These are phyloP conservation scores for Leccinum subgranulosum DNA, from an alignment of 768 basidiomycete genomes.

Conservation along the genomic window DNA sequence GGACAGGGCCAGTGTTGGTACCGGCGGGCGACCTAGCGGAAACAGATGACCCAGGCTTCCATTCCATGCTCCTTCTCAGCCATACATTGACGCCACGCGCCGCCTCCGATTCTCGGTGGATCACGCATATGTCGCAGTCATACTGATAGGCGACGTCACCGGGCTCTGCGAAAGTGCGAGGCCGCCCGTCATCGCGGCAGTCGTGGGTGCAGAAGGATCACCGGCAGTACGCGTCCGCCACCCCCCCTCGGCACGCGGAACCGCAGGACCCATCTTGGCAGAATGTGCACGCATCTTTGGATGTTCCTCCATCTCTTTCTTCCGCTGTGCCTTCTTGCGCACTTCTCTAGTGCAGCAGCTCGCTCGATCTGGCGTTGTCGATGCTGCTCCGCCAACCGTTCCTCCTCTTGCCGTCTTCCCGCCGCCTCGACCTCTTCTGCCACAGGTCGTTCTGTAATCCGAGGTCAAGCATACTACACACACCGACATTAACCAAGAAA, in stretches of 20 bases:
- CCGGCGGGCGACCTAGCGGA: background rate
- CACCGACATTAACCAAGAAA: no score
- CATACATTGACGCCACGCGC: conserved; percentile 58
- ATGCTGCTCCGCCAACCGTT: no score
- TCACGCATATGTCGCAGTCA: background rate
- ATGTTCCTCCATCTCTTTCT: no score
- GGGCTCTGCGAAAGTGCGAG: conserved; percentile 53
- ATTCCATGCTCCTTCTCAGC: background rate
- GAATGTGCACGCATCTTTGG: no score
- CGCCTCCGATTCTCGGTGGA: conserved; percentile 17
- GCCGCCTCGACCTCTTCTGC: no score
- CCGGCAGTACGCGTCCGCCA: conserved; percentile 11
- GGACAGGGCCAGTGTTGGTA: no score
- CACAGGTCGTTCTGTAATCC: no score
- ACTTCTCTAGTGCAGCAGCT: no score
- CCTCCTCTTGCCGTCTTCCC: no score
- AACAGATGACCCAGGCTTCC: conserved; percentile 10
- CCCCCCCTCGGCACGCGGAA: conserved; percentile 14
- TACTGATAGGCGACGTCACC: conserved; percentile 28
- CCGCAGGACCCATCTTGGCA: conserved; percentile 15
- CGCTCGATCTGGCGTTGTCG: no score
- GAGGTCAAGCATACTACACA: no score
- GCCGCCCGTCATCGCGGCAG: background rate
- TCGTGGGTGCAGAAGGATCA: conserved; percentile 15
- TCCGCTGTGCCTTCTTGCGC: no score